Base-by-base conservation (phyloP, 257 asterid species). In the Scutellaria galericulata region DNA sequence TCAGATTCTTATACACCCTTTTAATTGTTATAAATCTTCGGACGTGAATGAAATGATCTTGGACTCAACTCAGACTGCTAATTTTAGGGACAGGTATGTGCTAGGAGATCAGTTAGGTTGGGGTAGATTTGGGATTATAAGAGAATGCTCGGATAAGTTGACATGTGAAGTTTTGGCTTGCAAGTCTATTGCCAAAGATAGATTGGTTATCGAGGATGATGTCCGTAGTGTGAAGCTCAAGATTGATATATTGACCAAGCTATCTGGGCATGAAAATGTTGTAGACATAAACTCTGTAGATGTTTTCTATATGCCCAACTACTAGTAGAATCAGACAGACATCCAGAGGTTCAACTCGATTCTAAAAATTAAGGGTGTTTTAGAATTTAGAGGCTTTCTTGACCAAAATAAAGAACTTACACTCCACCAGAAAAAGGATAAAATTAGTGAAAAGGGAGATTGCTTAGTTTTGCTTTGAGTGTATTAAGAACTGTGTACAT, bases 101-200 rank as follows among this genome's bases (percentile, higher is more conserved):
- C n/a, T n/a, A n/a, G n/a, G n/a, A n/a, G n/a, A n/a, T n/a, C n/a
- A n/a, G n/a, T n/a, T n/a, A n/a, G n/a, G n/a, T n/a, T n/a, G n/a
- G n/a, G n/a, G n/a, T n/a, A n/a, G n/a, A n/a, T n/a, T n/a, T n/a
- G n/a, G n/a, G n/a, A n/a, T n/a, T n/a, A 86, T 86, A 40, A 76
- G 89, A 69, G 89, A 77, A 7, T 86, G 91, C 70, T 42, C 82
- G 0, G 83, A 84, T 76, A 86, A 80, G 81, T 64, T 76, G 27
- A 84, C 89, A 0, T 89, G 89, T 42, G 89, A 86, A 71, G 74
- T 86, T 60, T 78, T 86, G 84, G 91, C 91, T 53, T 84, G 91
- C 82, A n/a, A n/a, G n/a, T n/a, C n/a, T n/a, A n/a, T n/a, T n/a
- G n/a, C n/a, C n/a, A n/a, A n/a, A n/a, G n/a, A n/a, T n/a, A n/a